Base-by-base conservation (phyloP, 1,139 yeast genomes). In the Pichia sp. region DNA sequence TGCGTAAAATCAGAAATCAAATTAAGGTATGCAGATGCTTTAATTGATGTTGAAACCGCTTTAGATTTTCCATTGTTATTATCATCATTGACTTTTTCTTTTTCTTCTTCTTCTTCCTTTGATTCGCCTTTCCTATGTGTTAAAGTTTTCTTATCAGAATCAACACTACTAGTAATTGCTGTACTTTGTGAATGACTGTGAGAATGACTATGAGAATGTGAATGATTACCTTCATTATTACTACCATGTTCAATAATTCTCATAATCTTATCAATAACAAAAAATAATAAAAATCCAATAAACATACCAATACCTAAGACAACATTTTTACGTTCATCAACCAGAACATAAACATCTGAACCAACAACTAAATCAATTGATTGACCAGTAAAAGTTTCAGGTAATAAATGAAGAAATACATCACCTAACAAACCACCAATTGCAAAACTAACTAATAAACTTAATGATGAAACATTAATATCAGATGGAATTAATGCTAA, bases 391-490 rank as follows among this genome's bases (percentile, higher is more conserved):
- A 74, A 76, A 2, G 78, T 73, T 58, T 80, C 84, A 3, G 89
- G 89, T 37, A 82, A 60, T 48, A 82, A 57, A 58, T 82, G 87
- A 44, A 81, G 57, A 50, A 82, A 79, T 5, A 81, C 78, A 57
- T 81, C 87, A 36, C 89, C 89, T 30, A 82, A 62, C 32, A 82
- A 63, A 2, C 87, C 83, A 37, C 90, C 90, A 39, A 78, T 71
- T 20, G 89, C 87, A 64, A 82, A 81, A 37, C 84, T 69, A 3
- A 80, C 83, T 46, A 81, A 60, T 30, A 73, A 58, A 16, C 76
- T 68, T 33, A 79, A 62, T 36, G 70, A 60, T 4, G 71, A 61
- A 4, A 78, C 73, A 46, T 73, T 66, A 42, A 76, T 73, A 20
- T 65, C 54, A 1, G 69, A 58, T 3, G 85, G 85, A 37, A 78